These are phyloP conservation scores for Mrakia blollopis DNA, from an alignment of 768 basidiomycete species.

Conservation along the genomic window DNA sequence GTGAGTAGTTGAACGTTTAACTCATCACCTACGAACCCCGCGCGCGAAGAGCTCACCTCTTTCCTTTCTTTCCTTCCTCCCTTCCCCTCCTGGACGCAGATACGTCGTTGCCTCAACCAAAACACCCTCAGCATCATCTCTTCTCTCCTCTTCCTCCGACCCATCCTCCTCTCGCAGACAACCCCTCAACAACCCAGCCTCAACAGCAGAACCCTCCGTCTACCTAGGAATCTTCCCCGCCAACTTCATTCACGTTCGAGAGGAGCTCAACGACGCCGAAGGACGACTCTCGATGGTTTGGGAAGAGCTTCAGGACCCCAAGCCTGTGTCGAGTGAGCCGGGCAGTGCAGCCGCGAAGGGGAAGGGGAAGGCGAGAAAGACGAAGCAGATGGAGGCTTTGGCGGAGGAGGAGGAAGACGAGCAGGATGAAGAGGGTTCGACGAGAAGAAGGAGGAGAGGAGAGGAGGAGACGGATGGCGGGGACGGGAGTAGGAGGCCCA, in stretches of 20 bases:
- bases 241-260: slow-evolving; percentile 78
- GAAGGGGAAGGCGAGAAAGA: slow-evolving; percentile 3
- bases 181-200: slow-evolving; percentile 28
- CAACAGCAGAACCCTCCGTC: slow-evolving; percentile 49
- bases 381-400: slow-evolving; percentile 52
- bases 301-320: slow-evolving; percentile 47
- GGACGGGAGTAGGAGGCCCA: not conserved
- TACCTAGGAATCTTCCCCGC: slow-evolving; percentile 93
- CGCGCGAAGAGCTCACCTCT: not conserved
- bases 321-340: not conserved
- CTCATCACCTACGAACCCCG: not conserved
- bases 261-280: slow-evolving; percentile 80
- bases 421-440: not conserved
- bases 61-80: not conserved
- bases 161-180: slow-evolving; percentile 19
- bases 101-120: slow-evolving; percentile 11
- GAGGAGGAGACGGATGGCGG: not conserved
- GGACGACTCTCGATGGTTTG: slow-evolving; percentile 75
- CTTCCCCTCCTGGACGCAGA: not conserved
- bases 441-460: not conserved
- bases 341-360: not conserved
- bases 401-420: slow-evolving; percentile 59
- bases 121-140: slow-evolving; percentile 23
- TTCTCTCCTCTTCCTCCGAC: not conserved
- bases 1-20: slow-evolving; percentile 51